Evolutionary conservation across 495 filamentous ascomycete genomes (phyloP).

Genomic region (Daldinia concentrica): DNA sequence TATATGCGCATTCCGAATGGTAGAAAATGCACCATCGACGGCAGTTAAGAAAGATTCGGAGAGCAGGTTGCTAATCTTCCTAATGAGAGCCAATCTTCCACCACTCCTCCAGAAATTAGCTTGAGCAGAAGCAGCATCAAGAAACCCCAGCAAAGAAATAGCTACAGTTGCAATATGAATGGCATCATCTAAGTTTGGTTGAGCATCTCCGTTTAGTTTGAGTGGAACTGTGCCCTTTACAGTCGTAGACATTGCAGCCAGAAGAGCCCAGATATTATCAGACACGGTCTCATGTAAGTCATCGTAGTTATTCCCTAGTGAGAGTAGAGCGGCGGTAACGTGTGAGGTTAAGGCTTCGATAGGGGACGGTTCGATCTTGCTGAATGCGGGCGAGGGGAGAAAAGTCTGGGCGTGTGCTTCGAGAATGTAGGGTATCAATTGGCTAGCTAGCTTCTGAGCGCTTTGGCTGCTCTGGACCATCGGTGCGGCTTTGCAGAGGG

Average conservation of each 20-base stretch:
- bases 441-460: slow-evolving; percentile 75
- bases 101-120: slow-evolving; percentile 78
- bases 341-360: slow-evolving; percentile 86
- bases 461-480: slow-evolving; percentile 70
- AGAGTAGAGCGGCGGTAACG: slow-evolving; percentile 80
- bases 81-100: slow-evolving; percentile 75
- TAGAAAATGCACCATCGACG: slow-evolving; percentile 86
- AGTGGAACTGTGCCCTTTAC: slow-evolving; percentile 47
- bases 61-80: slow-evolving; percentile 73
- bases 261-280: slow-evolving; percentile 69
- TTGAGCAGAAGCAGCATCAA: slow-evolving; percentile 79
- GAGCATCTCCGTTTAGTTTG: slow-evolving; percentile 61
- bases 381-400: slow-evolving; percentile 80
- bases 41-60: slow-evolving; percentile 84
- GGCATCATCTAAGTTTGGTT: slow-evolving; percentile 69
- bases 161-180: slow-evolving; percentile 74
- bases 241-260: slow-evolving; percentile 68
- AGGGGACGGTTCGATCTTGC: slow-evolving; percentile 83
- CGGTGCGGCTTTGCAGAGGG: slow-evolving; percentile 87
- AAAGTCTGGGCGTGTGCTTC: slow-evolving; percentile 83
- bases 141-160: slow-evolving; percentile 85
- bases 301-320: slow-evolving; percentile 74
- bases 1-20: slow-evolving; percentile 71
- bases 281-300: slow-evolving; percentile 69
- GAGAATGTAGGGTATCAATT: slow-evolving; percentile 81